Conservation (phyloP, 495 filamentous ascomycete genomes). For the Hyaloscypha hepaticicola region DNA sequence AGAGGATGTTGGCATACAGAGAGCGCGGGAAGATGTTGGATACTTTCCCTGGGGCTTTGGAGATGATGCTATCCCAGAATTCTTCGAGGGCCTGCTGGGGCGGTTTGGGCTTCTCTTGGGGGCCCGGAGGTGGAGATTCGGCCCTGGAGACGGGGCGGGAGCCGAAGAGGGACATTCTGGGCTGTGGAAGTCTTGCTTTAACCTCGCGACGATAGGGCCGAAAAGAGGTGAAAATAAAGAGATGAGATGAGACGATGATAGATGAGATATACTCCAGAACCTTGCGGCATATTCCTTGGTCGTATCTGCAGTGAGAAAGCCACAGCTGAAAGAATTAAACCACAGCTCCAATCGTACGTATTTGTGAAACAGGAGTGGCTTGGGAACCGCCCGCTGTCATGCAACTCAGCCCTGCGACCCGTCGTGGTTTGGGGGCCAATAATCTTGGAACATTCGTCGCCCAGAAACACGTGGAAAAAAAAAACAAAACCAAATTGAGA, state of each 20-base stretch:
- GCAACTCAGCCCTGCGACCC: too few relatives aligned
- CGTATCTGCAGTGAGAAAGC: too few relatives aligned
- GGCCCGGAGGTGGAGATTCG: neutral
- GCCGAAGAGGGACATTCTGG: neutral
- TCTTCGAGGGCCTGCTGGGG: neutral
- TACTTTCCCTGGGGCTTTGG: neutral
- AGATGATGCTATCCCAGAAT: conserved; percentile 3
- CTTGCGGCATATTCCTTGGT: too few relatives aligned
- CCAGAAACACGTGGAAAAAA: too few relatives aligned
- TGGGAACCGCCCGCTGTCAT: too few relatives aligned
- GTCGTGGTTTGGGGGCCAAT: too few relatives aligned
- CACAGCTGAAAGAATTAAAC: too few relatives aligned
- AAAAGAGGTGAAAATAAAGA: neutral
- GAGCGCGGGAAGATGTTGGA: conserved; percentile 1
- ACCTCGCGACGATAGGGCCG: neutral
- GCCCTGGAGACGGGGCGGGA: neutral
- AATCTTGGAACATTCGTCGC: too few relatives aligned
- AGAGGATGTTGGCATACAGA: neutral
- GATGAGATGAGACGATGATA: neutral
- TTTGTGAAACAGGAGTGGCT: too few relatives aligned
- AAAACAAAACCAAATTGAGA: too few relatives aligned
- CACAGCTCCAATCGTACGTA: too few relatives aligned
- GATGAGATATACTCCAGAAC: too few relatives aligned
- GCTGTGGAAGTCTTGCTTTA: neutral
- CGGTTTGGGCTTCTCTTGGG: neutral